Conservation (phyloP, 176 grass and related monocot species). For the Elymus sibiricus region DNA sequence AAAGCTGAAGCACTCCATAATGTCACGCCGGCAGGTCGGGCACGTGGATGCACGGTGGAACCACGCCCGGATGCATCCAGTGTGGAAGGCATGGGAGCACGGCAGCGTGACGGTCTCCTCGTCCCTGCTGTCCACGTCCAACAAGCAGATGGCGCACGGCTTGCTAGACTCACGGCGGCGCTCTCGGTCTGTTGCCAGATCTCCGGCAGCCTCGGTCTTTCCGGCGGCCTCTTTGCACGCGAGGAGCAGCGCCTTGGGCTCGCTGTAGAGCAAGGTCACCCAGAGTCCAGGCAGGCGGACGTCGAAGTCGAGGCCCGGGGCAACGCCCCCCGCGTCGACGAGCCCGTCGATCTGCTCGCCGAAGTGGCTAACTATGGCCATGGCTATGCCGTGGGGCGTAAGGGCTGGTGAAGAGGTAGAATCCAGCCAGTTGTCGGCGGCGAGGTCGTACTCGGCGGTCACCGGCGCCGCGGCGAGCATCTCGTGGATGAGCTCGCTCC, state of each 20-base stretch:
- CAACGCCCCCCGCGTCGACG: background rate
- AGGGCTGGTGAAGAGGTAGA: background rate
- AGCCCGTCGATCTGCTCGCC: background rate
- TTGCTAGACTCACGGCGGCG: background rate
- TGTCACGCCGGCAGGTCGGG: background rate
- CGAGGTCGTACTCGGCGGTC: background rate
- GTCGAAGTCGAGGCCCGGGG: background rate
- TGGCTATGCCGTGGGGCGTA: background rate
- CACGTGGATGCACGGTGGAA: background rate
- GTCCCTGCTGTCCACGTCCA: background rate
- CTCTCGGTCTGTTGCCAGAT: background rate
- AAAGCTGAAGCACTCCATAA: background rate
- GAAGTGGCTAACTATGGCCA: background rate
- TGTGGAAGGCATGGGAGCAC: background rate
- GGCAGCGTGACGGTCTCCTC: background rate
- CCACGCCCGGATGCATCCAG: background rate
- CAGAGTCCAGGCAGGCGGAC: background rate
- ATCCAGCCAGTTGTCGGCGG: background rate
- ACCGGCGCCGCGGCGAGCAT: background rate
- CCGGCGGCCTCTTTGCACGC: background rate
- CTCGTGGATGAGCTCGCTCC: background rate
- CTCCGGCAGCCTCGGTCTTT: background rate
- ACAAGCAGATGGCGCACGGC: background rate
- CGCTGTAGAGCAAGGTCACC: background rate
- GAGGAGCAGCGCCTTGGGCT: background rate